Conservation (phyloP, 305 asterid genomes). For the Withania somnifera region DNA sequence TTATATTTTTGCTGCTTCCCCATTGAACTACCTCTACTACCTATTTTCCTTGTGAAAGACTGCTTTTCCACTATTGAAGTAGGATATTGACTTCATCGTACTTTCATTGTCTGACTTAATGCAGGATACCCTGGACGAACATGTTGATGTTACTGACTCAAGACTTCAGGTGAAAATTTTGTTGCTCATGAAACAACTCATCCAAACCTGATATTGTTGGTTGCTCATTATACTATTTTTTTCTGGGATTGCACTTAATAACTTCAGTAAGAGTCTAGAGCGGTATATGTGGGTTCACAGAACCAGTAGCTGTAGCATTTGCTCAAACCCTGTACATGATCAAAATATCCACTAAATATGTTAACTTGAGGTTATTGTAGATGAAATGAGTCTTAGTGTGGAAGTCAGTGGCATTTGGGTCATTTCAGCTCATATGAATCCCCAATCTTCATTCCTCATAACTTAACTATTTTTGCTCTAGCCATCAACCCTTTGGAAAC, state of each 20-base stretch:
- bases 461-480: neutral
- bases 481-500: neutral
- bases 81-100: neutral
- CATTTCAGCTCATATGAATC: neutral
- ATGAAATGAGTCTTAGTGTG: neutral
- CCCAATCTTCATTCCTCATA: neutral
- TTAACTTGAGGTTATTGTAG: neutral
- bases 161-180: slow-evolving; percentile 47
- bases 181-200: neutral
- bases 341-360: neutral
- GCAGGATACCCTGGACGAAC: slow-evolving; percentile 75
- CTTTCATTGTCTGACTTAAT: neutral
- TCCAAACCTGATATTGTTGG: neutral
- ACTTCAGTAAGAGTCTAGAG: neutral
- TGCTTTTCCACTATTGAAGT: neutral
- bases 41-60: neutral
- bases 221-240: neutral
- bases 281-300: neutral
- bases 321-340: neutral
- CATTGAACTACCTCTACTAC: neutral
- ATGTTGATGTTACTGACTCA: slow-evolving; percentile 79
- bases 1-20: neutral
- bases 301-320: neutral
- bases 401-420: neutral
- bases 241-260: neutral